A percentile compares a stretch with the other conserved stretches of the same genome.
Evolutionary conservation across 331 rosid genomes (phyloP).

Genomic region (Acacia concinna): DNA sequence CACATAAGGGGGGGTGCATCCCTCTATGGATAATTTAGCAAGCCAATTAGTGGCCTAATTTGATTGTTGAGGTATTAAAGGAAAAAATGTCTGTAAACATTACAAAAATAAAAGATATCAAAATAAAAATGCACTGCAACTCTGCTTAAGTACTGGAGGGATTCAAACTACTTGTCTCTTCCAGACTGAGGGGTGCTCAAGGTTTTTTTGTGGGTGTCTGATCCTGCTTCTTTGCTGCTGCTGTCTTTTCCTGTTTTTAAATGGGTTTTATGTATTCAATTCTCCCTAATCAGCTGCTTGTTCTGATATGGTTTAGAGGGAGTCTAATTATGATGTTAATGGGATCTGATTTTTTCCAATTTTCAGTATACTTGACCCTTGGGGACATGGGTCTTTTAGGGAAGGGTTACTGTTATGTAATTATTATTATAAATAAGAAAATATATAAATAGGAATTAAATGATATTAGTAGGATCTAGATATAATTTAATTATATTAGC

Average conservation of each 20-base stretch:
- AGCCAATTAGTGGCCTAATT: background rate
- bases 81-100: background rate
- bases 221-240: background rate
- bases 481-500: too few relatives aligned
- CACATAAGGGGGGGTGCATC: background rate
- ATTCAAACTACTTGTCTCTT: background rate
- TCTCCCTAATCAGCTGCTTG: background rate
- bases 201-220: background rate
- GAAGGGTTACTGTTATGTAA: background rate
- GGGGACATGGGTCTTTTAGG: background rate
- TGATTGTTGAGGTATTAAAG: background rate
- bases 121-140: background rate
- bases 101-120: background rate
- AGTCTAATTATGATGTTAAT: background rate
- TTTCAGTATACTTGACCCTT: background rate
- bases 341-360: background rate
- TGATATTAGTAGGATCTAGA: background rate
- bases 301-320: background rate
- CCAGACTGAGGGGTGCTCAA: background rate
- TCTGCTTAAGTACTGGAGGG: background rate
- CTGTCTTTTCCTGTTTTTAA: background rate
- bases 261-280: background rate
- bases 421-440: too few relatives aligned
- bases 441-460: too few relatives aligned
- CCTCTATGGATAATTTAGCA: background rate